Evolutionary conservation across 2,329 filamentous ascomycete genomes (phyloP).

Genomic region (Niveomyces coronatus): DNA sequence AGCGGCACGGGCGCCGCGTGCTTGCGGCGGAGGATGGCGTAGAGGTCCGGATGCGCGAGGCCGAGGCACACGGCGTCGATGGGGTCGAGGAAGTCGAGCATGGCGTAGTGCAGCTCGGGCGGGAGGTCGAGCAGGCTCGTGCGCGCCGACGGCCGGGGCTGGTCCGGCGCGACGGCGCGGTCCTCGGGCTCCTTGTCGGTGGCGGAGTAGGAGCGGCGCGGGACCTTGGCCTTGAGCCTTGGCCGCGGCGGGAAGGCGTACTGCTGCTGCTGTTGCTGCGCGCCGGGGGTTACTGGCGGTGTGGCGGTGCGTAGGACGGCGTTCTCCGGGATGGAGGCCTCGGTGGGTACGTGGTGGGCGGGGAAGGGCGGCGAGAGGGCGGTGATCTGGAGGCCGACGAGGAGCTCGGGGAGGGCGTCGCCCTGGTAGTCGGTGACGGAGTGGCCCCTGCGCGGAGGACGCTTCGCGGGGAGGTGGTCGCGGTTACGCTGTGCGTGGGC

Average conservation of each 20-base stretch:
- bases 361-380: constrained; percentile 10
- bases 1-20: constrained; percentile 48
- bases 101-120: constrained; percentile 46
- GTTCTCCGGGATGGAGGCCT: constrained; percentile 27
- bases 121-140: constrained; percentile 44
- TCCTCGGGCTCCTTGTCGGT: constrained; percentile 47
- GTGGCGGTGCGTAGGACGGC: constrained; percentile 12
- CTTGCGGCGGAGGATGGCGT: constrained; percentile 46
- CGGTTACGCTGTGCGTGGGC: constrained; percentile 10
- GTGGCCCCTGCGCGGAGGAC: constrained; percentile 33
- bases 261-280: constrained; percentile 14
- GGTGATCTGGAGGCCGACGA: constrained; percentile 11
- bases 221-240: constrained; percentile 28
- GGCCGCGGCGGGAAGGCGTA: constrained; percentile 13
- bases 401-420: constrained; percentile 16
- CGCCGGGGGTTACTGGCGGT: constrained; percentile 9
- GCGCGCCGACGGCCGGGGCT: constrained; percentile 37
- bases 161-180: constrained; percentile 24
- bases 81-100: constrained; percentile 53
- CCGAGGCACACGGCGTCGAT: constrained; percentile 55
- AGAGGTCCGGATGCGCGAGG: constrained; percentile 47
- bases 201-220: constrained; percentile 49
- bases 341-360: constrained; percentile 15
- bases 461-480: constrained; percentile 9
- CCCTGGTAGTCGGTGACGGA: constrained; percentile 35